Percentiles rank a stretch among this genome's conserved stretches.
Evolutionary conservation across 768 basidiomycete species (phyloP).

Genomic region (Auricularia heimuer): DNA sequence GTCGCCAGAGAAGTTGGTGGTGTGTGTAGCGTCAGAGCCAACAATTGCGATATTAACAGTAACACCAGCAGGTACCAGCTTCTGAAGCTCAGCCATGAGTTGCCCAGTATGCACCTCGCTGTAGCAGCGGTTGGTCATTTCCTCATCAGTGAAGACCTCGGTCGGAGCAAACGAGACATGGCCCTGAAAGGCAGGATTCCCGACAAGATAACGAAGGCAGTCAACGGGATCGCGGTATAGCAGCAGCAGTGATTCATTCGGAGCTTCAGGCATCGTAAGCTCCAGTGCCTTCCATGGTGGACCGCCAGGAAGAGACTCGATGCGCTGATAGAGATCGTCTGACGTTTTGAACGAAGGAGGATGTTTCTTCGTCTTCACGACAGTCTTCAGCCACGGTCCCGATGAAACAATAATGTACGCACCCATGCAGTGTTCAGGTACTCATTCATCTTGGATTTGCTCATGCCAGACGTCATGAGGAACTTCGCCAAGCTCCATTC

Average conservation of each 20-base stretch:
- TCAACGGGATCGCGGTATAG: slow-evolving; percentile 4
- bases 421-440: slow-evolving; percentile 20
- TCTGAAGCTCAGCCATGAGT: not conserved
- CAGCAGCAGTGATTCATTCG: not conserved
- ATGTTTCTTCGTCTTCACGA: not conserved
- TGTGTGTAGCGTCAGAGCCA: not conserved
- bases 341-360: not conserved
- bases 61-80: not conserved
- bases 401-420: not conserved
- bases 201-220: not conserved
- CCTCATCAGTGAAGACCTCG: not conserved
- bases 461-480: slow-evolving; percentile 19
- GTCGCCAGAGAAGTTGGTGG: slow-evolving; percentile 1
- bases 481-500: slow-evolving; percentile 27
- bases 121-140: not conserved
- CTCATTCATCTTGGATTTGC: slow-evolving; percentile 20
- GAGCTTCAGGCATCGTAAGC: not conserved
- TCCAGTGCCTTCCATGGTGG: not conserved
- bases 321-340: not conserved
- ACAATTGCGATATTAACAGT: not conserved
- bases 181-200: not conserved
- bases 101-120: slow-evolving; percentile 5
- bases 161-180: not conserved
- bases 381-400: not conserved
- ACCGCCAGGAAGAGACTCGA: not conserved